Evolutionary conservation across 108 stramenopile species (phyloP).

Genomic region (Hondaea fermentalgiana): DNA sequence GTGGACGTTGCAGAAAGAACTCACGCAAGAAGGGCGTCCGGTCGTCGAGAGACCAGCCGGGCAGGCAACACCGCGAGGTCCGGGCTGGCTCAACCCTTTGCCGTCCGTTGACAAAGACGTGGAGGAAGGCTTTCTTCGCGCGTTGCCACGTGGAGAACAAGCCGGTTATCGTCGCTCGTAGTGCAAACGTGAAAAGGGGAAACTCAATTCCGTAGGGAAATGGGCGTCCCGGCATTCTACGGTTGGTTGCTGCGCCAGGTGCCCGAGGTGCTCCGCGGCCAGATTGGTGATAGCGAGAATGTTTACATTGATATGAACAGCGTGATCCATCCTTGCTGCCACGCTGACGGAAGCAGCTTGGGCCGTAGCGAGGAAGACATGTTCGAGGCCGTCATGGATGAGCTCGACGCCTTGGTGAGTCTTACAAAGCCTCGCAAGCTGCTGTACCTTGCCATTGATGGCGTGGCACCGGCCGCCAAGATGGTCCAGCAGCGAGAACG

Average conservation of each 20-base stretch:
- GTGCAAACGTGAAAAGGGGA: no score
- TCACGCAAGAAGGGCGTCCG: no score
- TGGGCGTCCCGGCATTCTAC: conserved; percentile 99
- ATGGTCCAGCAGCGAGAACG: conserved; percentile 91
- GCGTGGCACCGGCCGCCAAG: conserved; percentile 90
- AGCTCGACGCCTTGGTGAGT: conserved; percentile 70
- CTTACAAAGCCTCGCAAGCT: conserved; percentile 69
- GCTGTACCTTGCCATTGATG: conserved; percentile 87
- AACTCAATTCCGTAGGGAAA: background rate
- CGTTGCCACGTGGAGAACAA: no score
- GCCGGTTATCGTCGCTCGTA: no score
- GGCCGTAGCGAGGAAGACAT: conserved; percentile 87
- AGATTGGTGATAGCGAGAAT: conserved; percentile 81
- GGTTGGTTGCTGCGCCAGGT: conserved; percentile 96
- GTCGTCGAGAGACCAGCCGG: no score
- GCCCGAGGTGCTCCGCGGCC: conserved; percentile 90
- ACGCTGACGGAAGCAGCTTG: conserved; percentile 77
- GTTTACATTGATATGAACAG: conserved; percentile 99
- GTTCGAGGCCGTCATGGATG: conserved; percentile 80
- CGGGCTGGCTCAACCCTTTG: no score
- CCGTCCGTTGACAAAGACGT: no score
- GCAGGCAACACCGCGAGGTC: no score
- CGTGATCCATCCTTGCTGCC: conserved; percentile 97
- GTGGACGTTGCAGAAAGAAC: no score
- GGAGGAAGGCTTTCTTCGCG: no score